Evolutionary conservation across 139 green algal genomes (phyloP).

Genomic region (Micractinium conductrix): DNA sequence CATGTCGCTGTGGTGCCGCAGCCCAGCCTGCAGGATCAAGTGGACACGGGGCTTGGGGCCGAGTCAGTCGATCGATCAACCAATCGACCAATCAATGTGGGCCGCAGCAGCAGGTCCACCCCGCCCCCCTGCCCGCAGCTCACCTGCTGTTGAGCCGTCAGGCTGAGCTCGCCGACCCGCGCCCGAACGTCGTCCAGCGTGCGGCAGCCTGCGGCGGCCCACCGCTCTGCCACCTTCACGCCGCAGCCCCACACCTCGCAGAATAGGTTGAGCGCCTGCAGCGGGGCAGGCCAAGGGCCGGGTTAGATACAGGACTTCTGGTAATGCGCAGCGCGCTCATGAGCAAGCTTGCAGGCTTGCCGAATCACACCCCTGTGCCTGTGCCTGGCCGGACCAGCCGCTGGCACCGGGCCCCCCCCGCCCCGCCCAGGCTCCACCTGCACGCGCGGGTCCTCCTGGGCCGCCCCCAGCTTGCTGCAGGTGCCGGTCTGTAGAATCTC

Average conservation of each 20-base stretch:
- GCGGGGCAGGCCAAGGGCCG: not conserved
- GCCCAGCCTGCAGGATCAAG: not conserved
- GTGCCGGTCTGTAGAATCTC: conserved; percentile 35
- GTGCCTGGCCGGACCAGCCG: too few species aligned
- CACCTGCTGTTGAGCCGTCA: conserved; percentile 41
- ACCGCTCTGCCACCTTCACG: conserved; percentile 18
- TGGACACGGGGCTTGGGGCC: not conserved
- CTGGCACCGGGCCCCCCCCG: too few species aligned
- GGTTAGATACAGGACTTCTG: not conserved
- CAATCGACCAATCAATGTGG: not conserved
- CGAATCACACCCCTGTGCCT: not conserved
- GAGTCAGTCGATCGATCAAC: not conserved
- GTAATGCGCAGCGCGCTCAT: not conserved
- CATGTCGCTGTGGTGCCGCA: conserved; percentile 43
- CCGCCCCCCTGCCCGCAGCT: not conserved
- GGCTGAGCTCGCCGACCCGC: not conserved
- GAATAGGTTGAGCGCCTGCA: conserved; percentile 30
- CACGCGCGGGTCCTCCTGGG: not conserved
- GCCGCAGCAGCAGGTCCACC: not conserved
- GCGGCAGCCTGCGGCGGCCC: conserved; percentile 32
- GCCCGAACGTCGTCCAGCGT: conserved; percentile 41
- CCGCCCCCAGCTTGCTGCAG: not conserved
- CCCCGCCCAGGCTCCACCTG: not conserved
- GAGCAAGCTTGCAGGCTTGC: not conserved
- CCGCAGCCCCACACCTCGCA: conserved; percentile 45